Conservation (phyloP, 2,329 filamentous ascomycete genomes). For the Ceratocystis harringtonii region DNA sequence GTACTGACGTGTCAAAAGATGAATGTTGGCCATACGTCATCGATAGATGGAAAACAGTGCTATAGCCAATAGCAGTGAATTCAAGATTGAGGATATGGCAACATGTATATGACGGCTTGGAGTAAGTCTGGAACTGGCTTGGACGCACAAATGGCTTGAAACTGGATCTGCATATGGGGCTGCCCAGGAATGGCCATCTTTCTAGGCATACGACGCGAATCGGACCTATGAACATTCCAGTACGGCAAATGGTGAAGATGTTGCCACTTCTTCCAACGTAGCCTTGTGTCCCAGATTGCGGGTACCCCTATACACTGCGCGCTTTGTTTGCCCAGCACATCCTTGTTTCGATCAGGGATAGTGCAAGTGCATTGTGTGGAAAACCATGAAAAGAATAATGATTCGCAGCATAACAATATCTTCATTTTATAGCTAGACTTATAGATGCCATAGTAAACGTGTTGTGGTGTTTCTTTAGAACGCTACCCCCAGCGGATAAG, state of each 20-base stretch:
- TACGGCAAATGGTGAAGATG: neutral
- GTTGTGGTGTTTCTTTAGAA: too few relatives aligned
- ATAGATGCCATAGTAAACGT: too few relatives aligned
- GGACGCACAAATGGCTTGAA: neutral
- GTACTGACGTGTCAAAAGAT: constrained; percentile 2
- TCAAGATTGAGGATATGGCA: neutral
- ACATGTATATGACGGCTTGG: neutral
- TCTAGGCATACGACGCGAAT: neutral
- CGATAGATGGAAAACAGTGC: neutral
- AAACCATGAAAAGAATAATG: neutral
- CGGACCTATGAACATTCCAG: neutral
- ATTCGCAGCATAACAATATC: neutral
- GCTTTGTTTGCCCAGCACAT: neutral
- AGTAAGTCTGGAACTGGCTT: neutral
- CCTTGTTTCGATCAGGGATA: neutral
- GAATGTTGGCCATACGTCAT: neutral
- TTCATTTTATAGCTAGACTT: neutral
- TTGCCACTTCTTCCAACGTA: neutral
- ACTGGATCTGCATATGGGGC: too few relatives aligned
- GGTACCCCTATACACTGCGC: neutral
- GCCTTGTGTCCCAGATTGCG: neutral
- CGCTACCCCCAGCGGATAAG: too few relatives aligned
- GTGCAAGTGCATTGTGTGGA: neutral
- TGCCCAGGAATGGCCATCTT: neutral
- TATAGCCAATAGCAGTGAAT: neutral